Conservation (phyloP, 1,284 basidiomycete genomes). For the Sporisorium scitamineum region DNA sequence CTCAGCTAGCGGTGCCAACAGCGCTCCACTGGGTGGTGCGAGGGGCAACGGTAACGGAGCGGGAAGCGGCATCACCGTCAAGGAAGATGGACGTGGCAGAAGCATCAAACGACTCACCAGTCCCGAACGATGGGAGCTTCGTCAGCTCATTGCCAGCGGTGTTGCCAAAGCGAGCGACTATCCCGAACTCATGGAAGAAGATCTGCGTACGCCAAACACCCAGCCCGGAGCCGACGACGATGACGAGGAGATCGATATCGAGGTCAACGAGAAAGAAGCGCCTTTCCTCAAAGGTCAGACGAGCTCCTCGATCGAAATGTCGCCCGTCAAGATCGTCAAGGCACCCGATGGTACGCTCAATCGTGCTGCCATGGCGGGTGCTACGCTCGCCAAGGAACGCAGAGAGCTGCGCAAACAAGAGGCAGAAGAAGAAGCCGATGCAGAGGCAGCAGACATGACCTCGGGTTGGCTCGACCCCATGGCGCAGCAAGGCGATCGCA, state of each 20-base stretch:
- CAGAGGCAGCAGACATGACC: constrained; percentile 90
- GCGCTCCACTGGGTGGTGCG: constrained; percentile 69
- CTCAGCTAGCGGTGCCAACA: constrained; percentile 71
- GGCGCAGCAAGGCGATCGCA: constrained; percentile 85
- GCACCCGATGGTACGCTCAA: constrained; percentile 80
- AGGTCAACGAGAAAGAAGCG: constrained; percentile 95
- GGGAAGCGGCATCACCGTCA: constrained; percentile 49
- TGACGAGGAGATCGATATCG: constrained; percentile 87
- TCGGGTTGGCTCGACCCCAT: constrained; percentile 98
- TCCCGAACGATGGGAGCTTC: constrained; percentile 98
- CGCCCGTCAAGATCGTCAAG: constrained; percentile 88
- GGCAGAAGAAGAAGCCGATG: constrained; percentile 91
- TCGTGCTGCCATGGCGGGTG: constrained; percentile 91
- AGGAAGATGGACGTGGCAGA: constrained; percentile 51
- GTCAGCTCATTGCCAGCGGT: constrained; percentile 96
- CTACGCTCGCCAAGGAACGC: constrained; percentile 92
- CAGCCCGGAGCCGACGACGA: constrained; percentile 48
- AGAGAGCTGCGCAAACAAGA: constrained; percentile 94
- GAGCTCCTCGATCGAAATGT: constrained; percentile 91
- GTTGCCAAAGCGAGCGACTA: constrained; percentile 92
- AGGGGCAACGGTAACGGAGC: constrained; percentile 21
- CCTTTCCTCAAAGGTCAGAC: constrained; percentile 96
- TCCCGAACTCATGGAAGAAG: constrained; percentile 87
- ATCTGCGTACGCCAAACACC: constrained; percentile 57
- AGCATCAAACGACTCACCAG: constrained; percentile 89